Conservation (phyloP, 306 rosid species). For the Lupinus albus region DNA sequence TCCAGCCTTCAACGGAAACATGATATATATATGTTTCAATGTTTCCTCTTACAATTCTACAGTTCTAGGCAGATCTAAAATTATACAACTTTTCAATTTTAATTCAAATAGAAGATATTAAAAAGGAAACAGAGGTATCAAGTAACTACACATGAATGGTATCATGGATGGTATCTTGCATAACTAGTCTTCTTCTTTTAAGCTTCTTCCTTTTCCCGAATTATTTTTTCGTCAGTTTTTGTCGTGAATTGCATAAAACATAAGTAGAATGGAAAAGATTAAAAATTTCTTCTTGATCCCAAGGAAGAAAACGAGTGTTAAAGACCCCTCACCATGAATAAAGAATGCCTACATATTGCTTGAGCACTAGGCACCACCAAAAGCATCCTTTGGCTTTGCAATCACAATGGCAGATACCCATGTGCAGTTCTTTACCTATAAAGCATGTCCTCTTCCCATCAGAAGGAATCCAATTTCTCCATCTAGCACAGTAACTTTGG, state of each 20-base stretch:
- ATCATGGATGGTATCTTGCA: constrained; percentile 9
- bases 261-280: constrained; percentile 3
- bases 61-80: constrained; percentile 1
- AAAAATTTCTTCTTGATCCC: constrained; percentile 35
- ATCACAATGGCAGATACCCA: constrained; percentile 32
- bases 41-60: too few relatives aligned
- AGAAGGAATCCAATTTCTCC: not conserved
- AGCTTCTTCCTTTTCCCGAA: not conserved
- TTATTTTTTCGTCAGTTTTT: not conserved
- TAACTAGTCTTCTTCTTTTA: not conserved
- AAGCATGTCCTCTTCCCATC: constrained; percentile 27
- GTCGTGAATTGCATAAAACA: constrained; percentile 19
- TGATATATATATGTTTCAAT: too few relatives aligned
- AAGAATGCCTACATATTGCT: constrained; percentile 43
- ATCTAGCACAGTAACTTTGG: too few relatives aligned
- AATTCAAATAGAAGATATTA: constrained; percentile 2
- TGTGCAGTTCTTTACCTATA: constrained; percentile 8
- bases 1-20: constrained; percentile 11
- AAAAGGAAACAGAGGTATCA: constrained; percentile 13
- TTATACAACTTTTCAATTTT: constrained; percentile 9
- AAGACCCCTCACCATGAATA: constrained; percentile 54
- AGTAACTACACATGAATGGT: constrained; percentile 17
- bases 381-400: constrained; percentile 45
- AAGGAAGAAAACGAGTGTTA: constrained; percentile 33
- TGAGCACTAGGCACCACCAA: constrained; percentile 43